Evolutionary conservation across 768 basidiomycete species (phyloP).

Genomic region (Amyloporia xantha): DNA sequence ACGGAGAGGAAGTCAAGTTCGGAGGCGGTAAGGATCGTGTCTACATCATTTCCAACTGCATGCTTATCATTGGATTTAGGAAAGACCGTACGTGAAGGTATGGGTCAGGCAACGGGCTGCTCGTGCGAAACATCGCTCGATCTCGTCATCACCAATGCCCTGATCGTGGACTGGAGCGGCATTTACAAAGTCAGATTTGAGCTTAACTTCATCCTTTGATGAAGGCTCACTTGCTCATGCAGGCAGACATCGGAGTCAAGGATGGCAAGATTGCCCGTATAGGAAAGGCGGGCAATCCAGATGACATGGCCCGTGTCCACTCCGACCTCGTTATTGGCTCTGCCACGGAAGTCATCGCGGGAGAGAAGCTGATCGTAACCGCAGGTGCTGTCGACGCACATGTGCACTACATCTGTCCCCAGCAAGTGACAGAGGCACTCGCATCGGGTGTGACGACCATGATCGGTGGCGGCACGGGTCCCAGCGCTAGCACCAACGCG

Average conservation of each 20-base stretch:
- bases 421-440: constrained; percentile 82
- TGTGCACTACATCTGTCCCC: constrained; percentile 92
- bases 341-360: constrained; percentile 92
- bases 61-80: constrained; percentile 35
- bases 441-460: constrained; percentile 85
- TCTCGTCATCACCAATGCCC: constrained; percentile 90
- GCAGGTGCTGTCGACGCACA: constrained; percentile 92
- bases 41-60: too few relatives aligned
- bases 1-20: constrained; percentile 97
- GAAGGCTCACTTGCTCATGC: constrained; percentile 1
- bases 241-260: constrained; percentile 96
- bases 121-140: constrained; percentile 69
- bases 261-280: constrained; percentile 76
- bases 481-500: constrained; percentile 81
- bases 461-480: constrained; percentile 96
- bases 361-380: constrained; percentile 90
- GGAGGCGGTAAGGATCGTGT: constrained; percentile 63
- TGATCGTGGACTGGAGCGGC: constrained; percentile 91
- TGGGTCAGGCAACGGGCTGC: constrained; percentile 85
- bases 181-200: constrained; percentile 72
- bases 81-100: constrained; percentile 92
- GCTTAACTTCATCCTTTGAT: too few relatives aligned
- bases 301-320: constrained; percentile 79
- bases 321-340: constrained; percentile 75
- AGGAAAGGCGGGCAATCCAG: constrained; percentile 97